A percentile compares a stretch with the other conserved stretches of the same genome.
Evolutionary conservation across 805 yeast genomes (phyloP).

Genomic region (Kazachstania africana): DNA sequence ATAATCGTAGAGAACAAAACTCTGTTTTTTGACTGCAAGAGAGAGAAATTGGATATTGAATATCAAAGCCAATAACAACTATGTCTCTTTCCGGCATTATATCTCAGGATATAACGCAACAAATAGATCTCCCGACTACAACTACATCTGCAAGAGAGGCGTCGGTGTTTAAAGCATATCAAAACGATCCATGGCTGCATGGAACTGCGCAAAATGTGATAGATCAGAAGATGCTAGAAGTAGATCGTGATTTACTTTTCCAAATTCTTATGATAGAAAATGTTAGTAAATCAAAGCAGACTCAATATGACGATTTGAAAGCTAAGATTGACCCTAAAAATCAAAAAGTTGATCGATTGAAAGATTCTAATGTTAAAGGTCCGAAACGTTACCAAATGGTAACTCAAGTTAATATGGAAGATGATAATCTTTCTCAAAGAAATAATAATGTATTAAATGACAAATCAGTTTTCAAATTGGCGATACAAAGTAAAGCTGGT

Average conservation of each 20-base stretch:
- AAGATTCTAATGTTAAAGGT: conserved; percentile 3
- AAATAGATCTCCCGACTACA: conserved; percentile 3
- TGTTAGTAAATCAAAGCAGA: conserved; percentile 36
- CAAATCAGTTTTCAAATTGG: conserved; percentile 36
- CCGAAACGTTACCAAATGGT: conserved; percentile 27
- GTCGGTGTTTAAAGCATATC: conserved; percentile 8
- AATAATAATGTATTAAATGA: conserved; percentile 1
- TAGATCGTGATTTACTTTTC: conserved; percentile 30
- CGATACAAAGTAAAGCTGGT: conserved; percentile 43
- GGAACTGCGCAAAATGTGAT: conserved; percentile 1
- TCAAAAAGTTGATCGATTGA: conserved; percentile 47
- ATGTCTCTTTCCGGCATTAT: no score
- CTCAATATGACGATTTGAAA: conserved; percentile 45
- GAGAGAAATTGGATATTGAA: no score
- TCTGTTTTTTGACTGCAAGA: no score
- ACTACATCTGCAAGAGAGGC: conserved; percentile 7
- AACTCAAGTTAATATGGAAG: conserved; percentile 39
- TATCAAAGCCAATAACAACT: no score
- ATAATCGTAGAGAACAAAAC: no score
- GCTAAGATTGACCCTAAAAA: conserved; percentile 43
- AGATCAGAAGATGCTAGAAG: conserved; percentile 9
- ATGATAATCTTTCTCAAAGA: conserved; percentile 10
- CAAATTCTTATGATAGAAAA: conserved; percentile 47
- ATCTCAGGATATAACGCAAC: conserved; percentile 17
- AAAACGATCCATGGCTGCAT: conserved; percentile 12